Evolutionary conservation across 768 basidiomycete genomes (phyloP).

Genomic region (Phaeotremella fagi): DNA sequence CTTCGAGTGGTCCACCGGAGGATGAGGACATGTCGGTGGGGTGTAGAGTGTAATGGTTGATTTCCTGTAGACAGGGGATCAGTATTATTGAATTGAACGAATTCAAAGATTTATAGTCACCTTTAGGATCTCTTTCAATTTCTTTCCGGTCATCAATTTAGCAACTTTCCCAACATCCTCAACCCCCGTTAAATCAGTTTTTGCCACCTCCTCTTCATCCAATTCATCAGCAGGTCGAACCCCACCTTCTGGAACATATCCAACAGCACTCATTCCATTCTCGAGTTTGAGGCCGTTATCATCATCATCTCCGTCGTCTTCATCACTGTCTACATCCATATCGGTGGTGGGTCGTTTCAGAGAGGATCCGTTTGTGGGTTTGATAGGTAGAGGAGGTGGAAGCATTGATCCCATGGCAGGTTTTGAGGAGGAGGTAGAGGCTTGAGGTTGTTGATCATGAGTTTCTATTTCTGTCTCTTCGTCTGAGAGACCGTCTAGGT

Average conservation of each 20-base stretch:
- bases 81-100: not conserved
- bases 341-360: conserved; percentile 39
- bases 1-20: conserved; percentile 62
- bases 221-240: conserved; percentile 91
- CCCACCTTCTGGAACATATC: conserved; percentile 59
- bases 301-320: conserved; percentile 50
- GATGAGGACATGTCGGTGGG: conserved; percentile 76
- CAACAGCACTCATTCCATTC: conserved; percentile 52
- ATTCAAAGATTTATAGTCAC: conserved; percentile 50
- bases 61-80: conserved; percentile 58
- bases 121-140: conserved; percentile 79
- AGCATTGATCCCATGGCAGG: conserved; percentile 46
- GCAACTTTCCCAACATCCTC: conserved; percentile 85
- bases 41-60: conserved; percentile 74
- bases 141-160: conserved; percentile 78
- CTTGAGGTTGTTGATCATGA: conserved; percentile 7
- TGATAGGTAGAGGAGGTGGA: conserved; percentile 39
- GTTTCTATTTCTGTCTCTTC: conserved; percentile 44
- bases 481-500: conserved; percentile 80
- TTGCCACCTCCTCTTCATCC: conserved; percentile 86
- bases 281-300: conserved; percentile 59
- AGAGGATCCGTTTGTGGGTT: conserved; percentile 3
- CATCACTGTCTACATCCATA: conserved; percentile 52
- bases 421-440: conserved; percentile 9
- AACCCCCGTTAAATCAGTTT: conserved; percentile 80